These are phyloP conservation scores for Clarireedia paspali DNA, from an alignment of 2,329 filamentous ascomycete genomes.

Conservation along the genomic window DNA sequence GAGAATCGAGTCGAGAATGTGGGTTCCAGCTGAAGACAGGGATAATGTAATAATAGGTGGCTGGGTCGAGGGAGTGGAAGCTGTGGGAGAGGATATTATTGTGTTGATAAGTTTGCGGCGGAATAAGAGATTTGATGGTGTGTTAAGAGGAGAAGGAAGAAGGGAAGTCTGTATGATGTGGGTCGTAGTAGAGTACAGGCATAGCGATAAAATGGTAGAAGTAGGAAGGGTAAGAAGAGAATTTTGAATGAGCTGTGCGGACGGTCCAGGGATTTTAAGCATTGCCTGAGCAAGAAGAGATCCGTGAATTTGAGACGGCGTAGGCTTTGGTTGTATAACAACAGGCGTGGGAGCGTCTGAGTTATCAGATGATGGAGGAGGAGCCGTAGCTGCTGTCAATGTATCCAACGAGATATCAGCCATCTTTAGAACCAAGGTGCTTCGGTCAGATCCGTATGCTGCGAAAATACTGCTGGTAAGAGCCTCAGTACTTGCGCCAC, in stretches of 20 bases:
- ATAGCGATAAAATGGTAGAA: conserved; percentile 54
- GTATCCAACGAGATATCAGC: conserved; percentile 46
- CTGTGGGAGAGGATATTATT: conserved; percentile 35
- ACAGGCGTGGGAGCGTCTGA: conserved; percentile 18
- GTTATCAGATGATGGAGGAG: conserved; percentile 22
- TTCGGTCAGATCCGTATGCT: conserved; percentile 44
- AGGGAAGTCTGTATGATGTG: conserved; percentile 59
- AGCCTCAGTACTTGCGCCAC: conserved; percentile 47
- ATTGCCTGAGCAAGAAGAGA: conserved; percentile 76
- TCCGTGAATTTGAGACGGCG: conserved; percentile 63
- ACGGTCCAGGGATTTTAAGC: conserved; percentile 61
- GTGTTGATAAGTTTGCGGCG: conserved; percentile 55
- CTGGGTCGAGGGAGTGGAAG: background rate
- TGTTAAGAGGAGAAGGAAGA: conserved; percentile 40
- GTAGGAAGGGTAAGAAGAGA: conserved; percentile 54
- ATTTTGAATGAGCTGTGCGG: conserved; percentile 65
- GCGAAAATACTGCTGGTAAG: conserved; percentile 48
- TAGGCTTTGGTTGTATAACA: conserved; percentile 25
- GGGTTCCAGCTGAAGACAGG: conserved; percentile 54
- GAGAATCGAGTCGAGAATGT: conserved; percentile 62
- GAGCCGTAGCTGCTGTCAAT: conserved; percentile 31
- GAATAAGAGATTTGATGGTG: conserved; percentile 51
- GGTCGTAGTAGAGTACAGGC: conserved; percentile 42
- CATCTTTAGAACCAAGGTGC: conserved; percentile 49
- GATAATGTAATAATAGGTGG: conserved; percentile 29